Conservation (phyloP, 139 green algal genomes). For the Volvox reticuliferus region DNA sequence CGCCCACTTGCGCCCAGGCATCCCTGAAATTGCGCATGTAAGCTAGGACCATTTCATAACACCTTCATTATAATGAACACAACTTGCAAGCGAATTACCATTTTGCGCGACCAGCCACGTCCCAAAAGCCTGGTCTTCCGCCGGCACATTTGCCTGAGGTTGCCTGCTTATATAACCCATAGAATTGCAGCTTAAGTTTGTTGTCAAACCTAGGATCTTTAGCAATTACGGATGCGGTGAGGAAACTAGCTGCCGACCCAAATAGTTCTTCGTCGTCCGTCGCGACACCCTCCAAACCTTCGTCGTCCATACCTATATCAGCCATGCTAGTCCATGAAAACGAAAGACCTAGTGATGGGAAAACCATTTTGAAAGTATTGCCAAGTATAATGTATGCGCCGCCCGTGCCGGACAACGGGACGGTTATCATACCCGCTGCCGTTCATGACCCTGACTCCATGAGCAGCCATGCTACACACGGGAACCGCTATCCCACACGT, state of each 20-base stretch:
- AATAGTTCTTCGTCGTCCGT: slow-evolving; percentile 34
- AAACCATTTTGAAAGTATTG: background rate
- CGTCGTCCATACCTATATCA: background rate
- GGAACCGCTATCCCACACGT: too few species aligned
- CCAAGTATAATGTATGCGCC: background rate
- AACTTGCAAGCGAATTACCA: background rate
- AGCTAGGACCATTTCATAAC: background rate
- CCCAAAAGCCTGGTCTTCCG: slow-evolving; percentile 41
- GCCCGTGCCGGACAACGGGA: too few species aligned
- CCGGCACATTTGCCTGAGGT: slow-evolving; percentile 13
- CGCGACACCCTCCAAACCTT: background rate
- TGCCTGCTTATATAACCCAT: slow-evolving; percentile 43
- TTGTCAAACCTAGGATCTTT: slow-evolving; percentile 38
- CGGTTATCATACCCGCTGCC: too few species aligned
- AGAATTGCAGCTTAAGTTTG: slow-evolving; percentile 42
- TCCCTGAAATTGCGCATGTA: slow-evolving; percentile 30
- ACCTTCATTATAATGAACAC: background rate
- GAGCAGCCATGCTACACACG: too few species aligned
- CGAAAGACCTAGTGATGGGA: too few species aligned
- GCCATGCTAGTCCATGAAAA: background rate
- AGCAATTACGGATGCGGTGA: slow-evolving; percentile 19
- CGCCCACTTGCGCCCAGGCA: slow-evolving; percentile 32
- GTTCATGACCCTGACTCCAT: too few species aligned
- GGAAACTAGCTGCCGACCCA: slow-evolving; percentile 12
- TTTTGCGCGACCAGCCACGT: slow-evolving; percentile 33